These are phyloP conservation scores for Pseudodiploospora longispora DNA, from an alignment of 2,329 filamentous ascomycete species.

Conservation along the genomic window DNA sequence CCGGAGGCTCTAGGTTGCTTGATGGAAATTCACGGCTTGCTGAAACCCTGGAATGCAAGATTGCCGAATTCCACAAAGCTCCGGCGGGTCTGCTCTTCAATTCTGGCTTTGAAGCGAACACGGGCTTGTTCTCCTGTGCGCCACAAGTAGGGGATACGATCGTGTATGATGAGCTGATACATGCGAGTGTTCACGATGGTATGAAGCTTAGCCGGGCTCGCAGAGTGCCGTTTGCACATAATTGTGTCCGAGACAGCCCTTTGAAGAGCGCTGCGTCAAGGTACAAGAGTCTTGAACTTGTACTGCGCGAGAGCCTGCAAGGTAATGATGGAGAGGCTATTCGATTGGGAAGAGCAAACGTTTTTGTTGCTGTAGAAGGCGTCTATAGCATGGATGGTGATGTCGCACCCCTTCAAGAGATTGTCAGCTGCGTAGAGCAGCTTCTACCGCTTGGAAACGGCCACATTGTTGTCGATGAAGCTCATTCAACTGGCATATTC, in stretches of 20 bases:
- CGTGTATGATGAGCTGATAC: conserved; percentile 67
- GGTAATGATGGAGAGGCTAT: conserved; percentile 26
- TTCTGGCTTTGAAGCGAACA: conserved; percentile 59
- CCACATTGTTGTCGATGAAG: conserved; percentile 59
- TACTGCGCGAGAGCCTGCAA: conserved; percentile 22
- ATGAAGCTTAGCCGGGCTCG: conserved; percentile 57
- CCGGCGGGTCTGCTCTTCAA: conserved; percentile 43
- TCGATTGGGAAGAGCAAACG: conserved; percentile 33
- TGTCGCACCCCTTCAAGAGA: conserved; percentile 52
- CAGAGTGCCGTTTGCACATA: conserved; percentile 49
- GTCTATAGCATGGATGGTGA: conserved; percentile 84
- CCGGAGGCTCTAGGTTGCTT: conserved; percentile 44
- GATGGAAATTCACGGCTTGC: conserved; percentile 41
- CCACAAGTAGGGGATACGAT: conserved; percentile 55
- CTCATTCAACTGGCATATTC: conserved; percentile 56
- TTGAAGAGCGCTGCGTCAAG: background rate
- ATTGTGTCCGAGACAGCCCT: conserved; percentile 28
- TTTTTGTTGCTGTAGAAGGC: conserved; percentile 63
- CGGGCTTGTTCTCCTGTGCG: conserved; percentile 52
- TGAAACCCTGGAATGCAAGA: conserved; percentile 36
- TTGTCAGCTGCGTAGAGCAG: conserved; percentile 49
- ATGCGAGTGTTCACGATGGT: conserved; percentile 72
- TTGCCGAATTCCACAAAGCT: conserved; percentile 41
- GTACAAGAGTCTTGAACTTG: conserved; percentile 16
- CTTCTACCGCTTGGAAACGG: conserved; percentile 50